Base-by-base conservation (phyloP, 148 eudicot genomes). In the Cornus controversa region DNA sequence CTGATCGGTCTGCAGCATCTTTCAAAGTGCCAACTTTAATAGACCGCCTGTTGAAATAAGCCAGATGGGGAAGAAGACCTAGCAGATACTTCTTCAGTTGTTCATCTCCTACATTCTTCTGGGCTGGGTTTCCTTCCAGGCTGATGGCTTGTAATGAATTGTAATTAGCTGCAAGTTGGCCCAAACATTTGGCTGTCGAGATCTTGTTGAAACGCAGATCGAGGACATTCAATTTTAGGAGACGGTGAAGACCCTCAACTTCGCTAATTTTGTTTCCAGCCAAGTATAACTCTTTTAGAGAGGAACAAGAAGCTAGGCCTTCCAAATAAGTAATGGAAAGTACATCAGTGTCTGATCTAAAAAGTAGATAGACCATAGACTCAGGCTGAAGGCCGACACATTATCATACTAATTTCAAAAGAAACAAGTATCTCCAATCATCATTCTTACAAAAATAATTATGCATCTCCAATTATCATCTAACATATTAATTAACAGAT, bases 221-320 rank as follows among this genome's bases (percentile, higher is more conserved):
- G 2, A 96, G 91, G 37, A 96, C 93, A 3, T 84, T 80, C 79
- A 96, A 77, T 66, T 96, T 96, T 20, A 96, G 85, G 74, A 96
- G 97, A n/a, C 99, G 91, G 85, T 93, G 99, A 79, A 96, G 94
- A 65, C 98, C 99, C 83, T 93, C 99, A 34, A 96, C 97, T 84
- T 96, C 99, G 15, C 98, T 93, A 72, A 96, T 93, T 81, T 93
- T 96, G 83, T 96, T 96, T 62, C 99, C 98, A 40, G 98, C 97
- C 22, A 96, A 83, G 85, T 96, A 96, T 28, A 93, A 37, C 75
- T 93, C 99, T 81, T 96, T 96, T 72, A 93, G 68, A 37, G 97
- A 88, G 69, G 98, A 90, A 82, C 98, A 96, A 15, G 93, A 87
- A 74, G 94, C 97, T 57, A 96, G 92, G 82, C 99, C 99, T 96